Conservation (phyloP, 2,329 filamentous ascomycete genomes). For the Sporothrix pallida region DNA sequence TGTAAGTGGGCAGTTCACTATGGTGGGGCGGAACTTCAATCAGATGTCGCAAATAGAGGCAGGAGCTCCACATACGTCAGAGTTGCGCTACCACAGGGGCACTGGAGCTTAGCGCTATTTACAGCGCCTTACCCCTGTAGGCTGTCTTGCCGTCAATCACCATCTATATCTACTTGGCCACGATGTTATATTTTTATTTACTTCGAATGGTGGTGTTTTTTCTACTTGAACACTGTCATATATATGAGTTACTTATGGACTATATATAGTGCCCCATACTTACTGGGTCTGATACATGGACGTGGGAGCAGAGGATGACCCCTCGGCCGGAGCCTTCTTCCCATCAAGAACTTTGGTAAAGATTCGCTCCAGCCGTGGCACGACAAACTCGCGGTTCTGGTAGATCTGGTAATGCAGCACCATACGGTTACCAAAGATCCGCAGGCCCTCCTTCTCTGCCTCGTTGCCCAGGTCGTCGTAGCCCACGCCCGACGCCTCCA, state of each 20-base stretch:
- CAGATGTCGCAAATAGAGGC: background rate
- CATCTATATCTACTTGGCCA: no score
- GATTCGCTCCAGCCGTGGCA: constrained; percentile 61
- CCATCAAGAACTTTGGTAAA: constrained; percentile 52
- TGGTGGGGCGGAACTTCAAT: constrained; percentile 14
- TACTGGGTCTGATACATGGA: constrained; percentile 24
- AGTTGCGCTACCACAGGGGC: background rate
- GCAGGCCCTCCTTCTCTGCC: constrained; percentile 52
- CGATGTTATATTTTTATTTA: background rate
- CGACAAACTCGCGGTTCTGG: constrained; percentile 62
- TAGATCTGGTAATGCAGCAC: constrained; percentile 67
- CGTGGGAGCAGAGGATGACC: background rate
- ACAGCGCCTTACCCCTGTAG: background rate
- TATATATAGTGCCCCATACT: background rate
- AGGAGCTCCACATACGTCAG: background rate
- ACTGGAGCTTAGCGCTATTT: background rate
- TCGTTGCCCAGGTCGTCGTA: constrained; percentile 48
- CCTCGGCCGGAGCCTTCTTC: constrained; percentile 30
- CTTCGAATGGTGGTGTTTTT: background rate
- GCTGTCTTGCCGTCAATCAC: no score
- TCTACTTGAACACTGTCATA: background rate
- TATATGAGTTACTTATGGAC: background rate
- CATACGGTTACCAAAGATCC: constrained; percentile 49
- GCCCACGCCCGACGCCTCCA: constrained; percentile 62
- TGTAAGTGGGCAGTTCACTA: constrained; percentile 22